These are phyloP conservation scores for Starmerella floricola DNA, from an alignment of 805 yeast genomes.

Conservation along the genomic window DNA sequence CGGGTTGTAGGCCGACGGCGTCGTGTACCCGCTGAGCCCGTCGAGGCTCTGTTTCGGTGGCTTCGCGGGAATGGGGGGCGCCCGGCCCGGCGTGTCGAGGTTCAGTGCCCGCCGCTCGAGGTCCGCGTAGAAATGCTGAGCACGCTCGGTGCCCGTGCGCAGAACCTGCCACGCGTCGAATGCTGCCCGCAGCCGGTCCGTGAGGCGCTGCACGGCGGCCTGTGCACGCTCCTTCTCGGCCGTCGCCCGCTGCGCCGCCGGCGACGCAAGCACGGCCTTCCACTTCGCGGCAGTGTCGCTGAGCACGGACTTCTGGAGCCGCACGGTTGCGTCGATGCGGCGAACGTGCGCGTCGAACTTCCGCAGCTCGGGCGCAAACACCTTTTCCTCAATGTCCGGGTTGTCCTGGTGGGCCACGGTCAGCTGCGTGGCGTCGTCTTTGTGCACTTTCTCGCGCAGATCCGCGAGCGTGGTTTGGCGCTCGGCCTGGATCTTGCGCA, in stretches of 20 bases:
- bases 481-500: slow-evolving; percentile 52
- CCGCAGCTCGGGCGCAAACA: slow-evolving; percentile 59
- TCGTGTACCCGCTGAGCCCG: slow-evolving; percentile 18
- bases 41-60: slow-evolving; percentile 8
- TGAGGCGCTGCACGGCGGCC: slow-evolving; percentile 30
- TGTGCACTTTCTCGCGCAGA: slow-evolving; percentile 54
- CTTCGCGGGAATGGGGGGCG: slow-evolving; percentile 18
- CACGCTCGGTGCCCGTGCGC: slow-evolving; percentile 47
- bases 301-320: slow-evolving; percentile 46
- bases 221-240: slow-evolving; percentile 28
- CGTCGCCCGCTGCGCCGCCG: slow-evolving; percentile 33
- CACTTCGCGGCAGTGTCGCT: slow-evolving; percentile 36
- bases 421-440: slow-evolving; percentile 71
- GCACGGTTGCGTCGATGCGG: slow-evolving; percentile 56
- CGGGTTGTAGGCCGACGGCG: slow-evolving; percentile 21
- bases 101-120: slow-evolving; percentile 30
- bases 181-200: slow-evolving; percentile 38
- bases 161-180: slow-evolving; percentile 48
- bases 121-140: slow-evolving; percentile 50
- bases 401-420: slow-evolving; percentile 46
- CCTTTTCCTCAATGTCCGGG: slow-evolving; percentile 41
- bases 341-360: slow-evolving; percentile 62
- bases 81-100: background rate
- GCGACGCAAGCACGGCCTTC: slow-evolving; percentile 37
- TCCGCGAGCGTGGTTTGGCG: slow-evolving; percentile 49